phyloP scores from a whole-genome alignment of 768 basidiomycete species.

The Sporobolomyces pararoseus region DNA sequence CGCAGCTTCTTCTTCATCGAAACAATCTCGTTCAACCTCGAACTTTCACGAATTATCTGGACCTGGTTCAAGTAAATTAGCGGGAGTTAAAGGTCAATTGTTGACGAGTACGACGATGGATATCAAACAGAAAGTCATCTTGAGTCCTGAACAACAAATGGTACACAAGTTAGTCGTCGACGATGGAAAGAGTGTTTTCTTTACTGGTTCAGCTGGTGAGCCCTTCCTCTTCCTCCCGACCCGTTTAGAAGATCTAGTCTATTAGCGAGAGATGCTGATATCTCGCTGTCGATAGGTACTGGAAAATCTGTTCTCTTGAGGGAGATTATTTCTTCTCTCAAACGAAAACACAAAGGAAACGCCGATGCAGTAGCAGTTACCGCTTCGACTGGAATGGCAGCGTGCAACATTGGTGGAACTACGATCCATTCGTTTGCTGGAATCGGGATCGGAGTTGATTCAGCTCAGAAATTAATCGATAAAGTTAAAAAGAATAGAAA shows the following conservation, averaged over 20 bases:
- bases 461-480: conserved; percentile 59
- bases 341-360: conserved; percentile 55
- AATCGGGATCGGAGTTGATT: conserved; percentile 74
- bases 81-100: conserved; percentile 15
- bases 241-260: background rate
- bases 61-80: background rate
- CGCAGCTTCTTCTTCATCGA: background rate
- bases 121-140: conserved; percentile 56
- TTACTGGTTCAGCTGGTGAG: conserved; percentile 94
- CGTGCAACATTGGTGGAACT: conserved; percentile 93
- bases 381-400: conserved; percentile 93
- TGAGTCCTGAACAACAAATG: conserved; percentile 81
- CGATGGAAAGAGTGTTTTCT: conserved; percentile 74
- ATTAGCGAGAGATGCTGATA: too few relatives aligned
- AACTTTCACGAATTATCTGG: conserved; percentile 36
- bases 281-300: conserved; percentile 70
- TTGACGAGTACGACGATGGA: conserved; percentile 35
- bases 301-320: conserved; percentile 92
- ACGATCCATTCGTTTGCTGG: conserved; percentile 96
- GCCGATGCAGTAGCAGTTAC: conserved; percentile 68
- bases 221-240: conserved; percentile 8
- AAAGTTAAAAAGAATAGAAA: conserved; percentile 76
- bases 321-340: conserved; percentile 77
- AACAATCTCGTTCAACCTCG: background rate
- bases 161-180: conserved; percentile 71